phyloP scores from a whole-genome alignment of 1,139 yeast species.

The Suhomyces wounanorum region DNA sequence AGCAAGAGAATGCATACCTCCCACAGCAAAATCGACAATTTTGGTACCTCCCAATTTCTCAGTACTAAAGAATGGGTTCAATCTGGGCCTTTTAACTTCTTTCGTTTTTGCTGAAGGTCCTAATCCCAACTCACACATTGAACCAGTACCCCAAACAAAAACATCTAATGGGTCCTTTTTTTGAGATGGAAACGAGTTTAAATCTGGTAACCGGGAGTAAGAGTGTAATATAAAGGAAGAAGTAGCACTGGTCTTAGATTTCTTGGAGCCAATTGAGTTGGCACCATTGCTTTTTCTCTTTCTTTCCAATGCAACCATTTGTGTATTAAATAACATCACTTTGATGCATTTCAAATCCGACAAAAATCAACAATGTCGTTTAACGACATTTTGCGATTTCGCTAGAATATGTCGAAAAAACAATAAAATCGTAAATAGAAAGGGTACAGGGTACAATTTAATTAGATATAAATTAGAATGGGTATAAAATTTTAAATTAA shows the following conservation, averaged over 20 bases:
- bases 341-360: background rate
- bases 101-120: conserved; percentile 88
- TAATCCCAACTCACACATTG: conserved; percentile 94
- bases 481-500: no score
- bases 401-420: background rate
- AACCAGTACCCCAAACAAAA: conserved; percentile 94
- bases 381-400: conserved; percentile 1
- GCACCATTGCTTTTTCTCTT: conserved; percentile 30
- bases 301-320: conserved; percentile 50
- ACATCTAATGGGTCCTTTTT: conserved; percentile 62
- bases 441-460: no score
- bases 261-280: conserved; percentile 27
- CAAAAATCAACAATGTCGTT: background rate
- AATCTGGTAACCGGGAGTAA: conserved; percentile 48
- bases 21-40: conserved; percentile 84
- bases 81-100: conserved; percentile 92
- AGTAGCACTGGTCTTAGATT: conserved; percentile 35
- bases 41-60: conserved; percentile 53
- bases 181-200: conserved; percentile 41
- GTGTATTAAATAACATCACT: background rate
- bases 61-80: conserved; percentile 70
- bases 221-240: conserved; percentile 51
- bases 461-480: background rate
- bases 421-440: background rate
- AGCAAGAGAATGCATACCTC: conserved; percentile 94